Conservation (phyloP, 2,329 filamentous ascomycete genomes). For the Apiospora rasikravindrae region DNA sequence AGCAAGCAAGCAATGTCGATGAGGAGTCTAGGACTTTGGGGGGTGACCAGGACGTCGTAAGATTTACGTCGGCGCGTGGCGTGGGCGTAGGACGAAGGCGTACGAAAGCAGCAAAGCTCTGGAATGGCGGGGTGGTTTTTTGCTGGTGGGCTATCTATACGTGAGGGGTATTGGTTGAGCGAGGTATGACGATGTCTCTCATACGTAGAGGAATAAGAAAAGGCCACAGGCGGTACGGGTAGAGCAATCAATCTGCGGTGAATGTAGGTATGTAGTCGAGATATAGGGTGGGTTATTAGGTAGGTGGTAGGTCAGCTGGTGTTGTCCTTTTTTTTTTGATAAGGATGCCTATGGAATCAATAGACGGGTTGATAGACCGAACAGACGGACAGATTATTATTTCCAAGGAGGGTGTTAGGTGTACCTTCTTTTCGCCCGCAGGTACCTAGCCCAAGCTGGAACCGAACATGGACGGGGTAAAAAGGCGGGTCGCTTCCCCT, state of each 20-base stretch:
- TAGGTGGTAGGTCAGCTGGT: conserved; percentile 4
- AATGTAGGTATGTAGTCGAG: background rate
- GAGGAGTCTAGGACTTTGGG: background rate
- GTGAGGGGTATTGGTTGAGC: conserved; percentile 3
- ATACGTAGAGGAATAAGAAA: background rate
- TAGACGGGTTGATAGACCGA: background rate
- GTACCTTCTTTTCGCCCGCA: background rate
- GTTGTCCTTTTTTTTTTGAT: background rate
- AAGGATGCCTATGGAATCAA: background rate
- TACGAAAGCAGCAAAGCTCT: background rate
- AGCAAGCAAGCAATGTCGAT: background rate
- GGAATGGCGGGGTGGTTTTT: conserved; percentile 1
- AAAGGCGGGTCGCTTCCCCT: conserved; percentile 1
- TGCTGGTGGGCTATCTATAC: background rate
- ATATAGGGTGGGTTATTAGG: background rate
- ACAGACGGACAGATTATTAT: background rate
- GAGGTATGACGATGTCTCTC: background rate
- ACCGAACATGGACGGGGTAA: background rate
- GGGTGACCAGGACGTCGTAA: background rate
- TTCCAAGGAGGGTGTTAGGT: background rate
- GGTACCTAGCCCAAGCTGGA: background rate
- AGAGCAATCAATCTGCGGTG: background rate
- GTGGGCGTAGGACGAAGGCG: background rate
- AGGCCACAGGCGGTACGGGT: background rate
- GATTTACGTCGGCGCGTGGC: background rate